Base-by-base conservation (phyloP, 495 filamentous ascomycete genomes). In the Chaetomidium leptoderma region DNA sequence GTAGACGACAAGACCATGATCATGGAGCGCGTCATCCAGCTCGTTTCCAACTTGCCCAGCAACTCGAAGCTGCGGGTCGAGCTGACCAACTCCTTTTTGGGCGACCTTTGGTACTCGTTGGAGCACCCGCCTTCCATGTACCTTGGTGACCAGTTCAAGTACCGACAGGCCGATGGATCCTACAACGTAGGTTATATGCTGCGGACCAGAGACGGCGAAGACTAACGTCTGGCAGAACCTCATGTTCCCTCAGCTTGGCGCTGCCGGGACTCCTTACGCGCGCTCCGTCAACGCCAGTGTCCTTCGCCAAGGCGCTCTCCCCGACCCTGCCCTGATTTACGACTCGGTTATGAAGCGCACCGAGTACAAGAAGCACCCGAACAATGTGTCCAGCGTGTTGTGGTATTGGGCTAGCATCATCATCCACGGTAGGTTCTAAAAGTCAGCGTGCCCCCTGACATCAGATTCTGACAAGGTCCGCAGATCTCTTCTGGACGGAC, bases 331-430 rank as follows among this genome's bases (percentile, higher is more conserved):
- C 17, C 78, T 86, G 4, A 76, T 97, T 26, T 97, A 92, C 58
- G 92, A 96, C 66, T 81, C 83, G 23, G 67, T 79, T 53, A 79
- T 79, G 77, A 76, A 74, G 66, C 69, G 76, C 13, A 71, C 66
- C 16, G 64, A 74, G 51, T 79, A 74, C 64, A 68, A 70, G 49
- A 71, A 73, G 51, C 75, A 78, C 47, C 76, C 77, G 9, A 92
- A 88, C 64, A 87, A 88, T 61, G 85, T 95, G 19, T 95, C 91
- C 1, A 92, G 88, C 64, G 79, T 95, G 54, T 74, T 97, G 13
- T 97, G 91, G 78, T 92, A 97, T 62, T 82, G 91, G 67, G 91
- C 90, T 7, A 88, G 85, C 16, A 89, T 95, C 54, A 92, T 96
- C 59, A 95, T 93, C 64, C 91, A 96, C 61, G 87, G 76, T 68